phyloP scores from a whole-genome alignment of 495 filamentous ascomycete genomes.

The Durotheca rogersii region DNA sequence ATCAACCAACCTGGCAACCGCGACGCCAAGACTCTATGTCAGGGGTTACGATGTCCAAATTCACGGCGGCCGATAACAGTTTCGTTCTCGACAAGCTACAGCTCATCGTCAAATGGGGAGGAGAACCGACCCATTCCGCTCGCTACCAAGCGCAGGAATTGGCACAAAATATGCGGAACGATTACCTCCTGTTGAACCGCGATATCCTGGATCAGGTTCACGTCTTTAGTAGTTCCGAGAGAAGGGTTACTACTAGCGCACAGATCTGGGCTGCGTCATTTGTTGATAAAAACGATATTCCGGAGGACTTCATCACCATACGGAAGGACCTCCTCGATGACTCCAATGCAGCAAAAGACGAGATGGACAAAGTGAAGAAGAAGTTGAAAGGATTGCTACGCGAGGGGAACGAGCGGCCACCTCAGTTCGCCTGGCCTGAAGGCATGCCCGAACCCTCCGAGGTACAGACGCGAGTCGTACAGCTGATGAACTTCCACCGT shows the following conservation, averaged over 20 bases:
- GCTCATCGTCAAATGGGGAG: slow-evolving; percentile 98
- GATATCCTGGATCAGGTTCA: slow-evolving; percentile 86
- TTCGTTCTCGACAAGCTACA: slow-evolving; percentile 92
- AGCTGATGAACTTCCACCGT: slow-evolving; percentile 96
- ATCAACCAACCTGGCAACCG: slow-evolving; percentile 42
- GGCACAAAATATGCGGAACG: slow-evolving; percentile 92
- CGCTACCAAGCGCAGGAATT: slow-evolving; percentile 94
- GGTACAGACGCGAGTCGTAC: slow-evolving; percentile 86
- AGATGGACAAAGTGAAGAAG: slow-evolving; percentile 99
- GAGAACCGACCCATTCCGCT: slow-evolving; percentile 95
- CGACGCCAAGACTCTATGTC: slow-evolving; percentile 78
- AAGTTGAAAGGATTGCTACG: slow-evolving; percentile 89
- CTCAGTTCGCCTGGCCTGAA: slow-evolving; percentile 97
- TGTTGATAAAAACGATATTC: slow-evolving; percentile 79
- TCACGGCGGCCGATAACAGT: slow-evolving; percentile 85
- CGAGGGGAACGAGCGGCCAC: slow-evolving; percentile 81
- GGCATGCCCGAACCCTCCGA: slow-evolving; percentile 90
- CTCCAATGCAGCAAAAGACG: slow-evolving; percentile 98
- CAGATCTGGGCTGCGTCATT: slow-evolving; percentile 96
- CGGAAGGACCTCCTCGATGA: slow-evolving; percentile 95
- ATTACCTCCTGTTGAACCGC: slow-evolving; percentile 89
- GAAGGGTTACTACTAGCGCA: slow-evolving; percentile 89
- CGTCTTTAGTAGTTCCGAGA: slow-evolving; percentile 91
- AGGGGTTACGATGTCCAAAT: slow-evolving; percentile 82
- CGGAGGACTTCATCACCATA: slow-evolving; percentile 78